Evolutionary conservation across 306 rosid genomes (phyloP), one percentile per base, ranked within the genome.

Genomic region (Crataegus laevigata): DNA sequence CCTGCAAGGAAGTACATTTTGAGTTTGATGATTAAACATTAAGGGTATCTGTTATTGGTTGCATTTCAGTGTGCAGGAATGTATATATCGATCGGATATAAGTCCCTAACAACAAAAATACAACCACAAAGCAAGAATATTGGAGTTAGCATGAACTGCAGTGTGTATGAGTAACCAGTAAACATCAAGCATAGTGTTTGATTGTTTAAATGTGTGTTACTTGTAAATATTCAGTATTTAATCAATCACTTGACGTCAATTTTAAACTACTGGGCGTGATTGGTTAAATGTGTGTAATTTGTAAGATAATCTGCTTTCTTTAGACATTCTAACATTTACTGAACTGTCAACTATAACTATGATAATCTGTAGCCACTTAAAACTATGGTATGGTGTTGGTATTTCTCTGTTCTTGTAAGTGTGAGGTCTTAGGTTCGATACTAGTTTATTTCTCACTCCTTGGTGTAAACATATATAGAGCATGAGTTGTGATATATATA

Each of bases 1-100:
- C 80, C 84, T 81, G 75, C 84, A 81, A 66, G 18, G 29, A 26
- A 55, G 26, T 38, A 32, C 15, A 34, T 11, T 18, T 17, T 65
- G 19, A 72, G 72, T 71, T 50, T 29, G 34, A 19, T 40, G 50
- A 57, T 57, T 25, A 11, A 11, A 57, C 3, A n/a, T 11, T 12
- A 57, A 57, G 29, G 62, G 62, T 57, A 57, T 47, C 62, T 22
- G 29, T 1, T 15, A 47, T 18, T 47, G 29, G 62, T 22, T 22
- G 29, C 29, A 24, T 57, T 57, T 24, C 15, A 22, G 28, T 3
- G 17, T 57, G 6, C 29, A 22, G 17, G 17, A 22, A 57, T 57
- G 62, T 11, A 57, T 57, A 29, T 10, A 22, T 57, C 28, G 5
- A 10, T 22, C 25, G 62, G 26, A 57, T 13, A 57, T 2, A 57